Base-by-base conservation (phyloP, 805 yeast genomes). In the Lipomyces starkeyi region DNA sequence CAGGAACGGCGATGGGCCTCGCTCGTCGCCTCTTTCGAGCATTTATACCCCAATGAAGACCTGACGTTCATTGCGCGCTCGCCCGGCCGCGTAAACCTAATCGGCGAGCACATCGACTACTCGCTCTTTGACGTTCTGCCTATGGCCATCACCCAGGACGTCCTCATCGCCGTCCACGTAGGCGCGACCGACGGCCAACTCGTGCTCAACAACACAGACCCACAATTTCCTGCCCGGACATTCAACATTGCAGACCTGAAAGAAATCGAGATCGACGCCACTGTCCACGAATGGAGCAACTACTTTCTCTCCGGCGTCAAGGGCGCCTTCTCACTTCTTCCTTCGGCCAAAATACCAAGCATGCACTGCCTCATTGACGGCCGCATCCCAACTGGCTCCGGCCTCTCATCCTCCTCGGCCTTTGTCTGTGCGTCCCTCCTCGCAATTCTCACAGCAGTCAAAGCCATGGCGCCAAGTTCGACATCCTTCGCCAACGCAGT, bases 51-150 rank as follows among this genome's bases (percentile, higher is more conserved):
- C 49, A 70, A 65, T 35, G 61, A 59, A 17, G 68, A 43, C 14
- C 84, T 85, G 4, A 82, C 81, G 43, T 83, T 87, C 74, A 77
- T 86, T 52, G 79, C 87, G 27, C 81, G 92, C 61, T 85, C 90
- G 17, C 93, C 93, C n/a, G 93, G 93, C 40, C 80, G 93, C 73
- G 93, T 89, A 63, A 89, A 88, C 76, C 79, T 89, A 67, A 87
- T 89, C 65, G 93, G 93, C 49, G 93, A 89, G 72, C 93, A 89
- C 75, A 86, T 89, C 64, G 93, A 89, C 78, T 89, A 88, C 76
- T 84, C 86, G 71, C 83, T 84, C 73, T 89, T 86, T 75, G 83
- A 91, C 6, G 90, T 87, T 11, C 81, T 89, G 71, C 93, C 93
- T 20, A 86, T 89, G 88, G 92, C 93, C 2, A 85, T 89, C 49